A percentile compares a stretch with the other conserved stretches of the same genome.
Conservation (phyloP, 768 basidiomycete genomes). For the Boletus sensibilis region DNA sequence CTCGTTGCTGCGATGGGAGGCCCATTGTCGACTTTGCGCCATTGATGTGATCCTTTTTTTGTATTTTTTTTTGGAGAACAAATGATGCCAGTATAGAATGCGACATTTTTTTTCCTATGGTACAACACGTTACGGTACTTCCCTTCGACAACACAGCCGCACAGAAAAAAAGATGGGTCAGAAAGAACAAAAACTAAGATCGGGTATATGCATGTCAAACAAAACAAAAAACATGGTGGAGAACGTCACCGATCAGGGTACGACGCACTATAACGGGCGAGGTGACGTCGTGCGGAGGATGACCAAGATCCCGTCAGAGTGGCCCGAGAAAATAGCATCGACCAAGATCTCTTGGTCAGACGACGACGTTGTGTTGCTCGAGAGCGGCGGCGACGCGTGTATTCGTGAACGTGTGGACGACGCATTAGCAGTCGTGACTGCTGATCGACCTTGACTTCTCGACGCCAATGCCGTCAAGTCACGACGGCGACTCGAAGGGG, state of each 20-base stretch:
- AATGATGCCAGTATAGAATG: not conserved
- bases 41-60: not conserved
- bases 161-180: not conserved
- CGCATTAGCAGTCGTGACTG: not conserved
- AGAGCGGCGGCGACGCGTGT: not conserved
- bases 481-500: constrained; percentile 32
- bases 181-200: not conserved
- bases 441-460: constrained; percentile 15
- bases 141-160: not conserved
- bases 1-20: not conserved
- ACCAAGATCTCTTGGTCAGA: constrained; percentile 47
- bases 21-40: not conserved
- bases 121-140: not conserved
- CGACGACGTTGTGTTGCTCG: not conserved
- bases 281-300: constrained; percentile 57
- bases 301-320: constrained; percentile 82
- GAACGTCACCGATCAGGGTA: not conserved
- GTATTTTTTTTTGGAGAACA: not conserved
- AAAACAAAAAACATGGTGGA: too few relatives aligned
- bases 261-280: not conserved
- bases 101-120: not conserved
- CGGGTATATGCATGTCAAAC: not conserved
- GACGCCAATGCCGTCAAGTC: constrained; percentile 21
- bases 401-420: constrained; percentile 11
- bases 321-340: constrained; percentile 82